Base-by-base conservation (phyloP, 2,329 filamentous ascomycete genomes). In the Myriosclerotinia scirpicola region DNA sequence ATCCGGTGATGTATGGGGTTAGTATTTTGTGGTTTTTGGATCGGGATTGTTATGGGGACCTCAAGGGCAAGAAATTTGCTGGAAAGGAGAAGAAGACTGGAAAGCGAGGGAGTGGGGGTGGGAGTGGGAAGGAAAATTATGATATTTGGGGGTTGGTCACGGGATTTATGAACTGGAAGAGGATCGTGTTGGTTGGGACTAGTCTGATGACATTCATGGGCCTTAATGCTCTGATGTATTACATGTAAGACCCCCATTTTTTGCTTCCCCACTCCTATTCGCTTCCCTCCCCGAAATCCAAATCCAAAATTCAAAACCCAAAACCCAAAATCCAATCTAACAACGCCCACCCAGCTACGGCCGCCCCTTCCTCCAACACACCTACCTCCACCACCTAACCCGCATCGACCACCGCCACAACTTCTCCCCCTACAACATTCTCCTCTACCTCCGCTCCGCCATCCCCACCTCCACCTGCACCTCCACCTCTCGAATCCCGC, bases 391-490 rank as follows among this genome's bases (percentile, higher is more conserved):
- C 80, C 95, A 99, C 78, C 82, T 98, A 69, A 93, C 90, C 5
- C 90, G 95, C 68, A 90, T 97, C 77, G 95, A 99, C 77, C 95
- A 99, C 79, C 90, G 95, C 17, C 95, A 99, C 81, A 99, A 99
- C 80, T 99, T 99, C 80, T 97, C 93, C 12, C 91, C 93, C 1
- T 99, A 98, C 82, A 97, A 97, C 78, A 91, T 89, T 0, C 84
- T 97, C 9, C 85, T 99, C 2, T 97, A 99, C 77, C 85, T 97
- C 53, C 89, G 88, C 60, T 96, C 95, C 0, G 87, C 91, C 2
- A 77, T 81, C 0, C 77, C 80, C 0, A 73, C 62, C 77, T 61
- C 65, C 26, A n/a, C n/a, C n/a, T n/a, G n/a, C n/a, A n/a, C n/a
- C n/a, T n/a, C n/a, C n/a, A n/a, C n/a, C n/a, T n/a, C n/a, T n/a